A percentile compares a stretch with the other conserved stretches of the same genome.
phyloP scores from a whole-genome alignment of 2,329 filamentous ascomycete species.

The Coleophoma cylindrospora region DNA sequence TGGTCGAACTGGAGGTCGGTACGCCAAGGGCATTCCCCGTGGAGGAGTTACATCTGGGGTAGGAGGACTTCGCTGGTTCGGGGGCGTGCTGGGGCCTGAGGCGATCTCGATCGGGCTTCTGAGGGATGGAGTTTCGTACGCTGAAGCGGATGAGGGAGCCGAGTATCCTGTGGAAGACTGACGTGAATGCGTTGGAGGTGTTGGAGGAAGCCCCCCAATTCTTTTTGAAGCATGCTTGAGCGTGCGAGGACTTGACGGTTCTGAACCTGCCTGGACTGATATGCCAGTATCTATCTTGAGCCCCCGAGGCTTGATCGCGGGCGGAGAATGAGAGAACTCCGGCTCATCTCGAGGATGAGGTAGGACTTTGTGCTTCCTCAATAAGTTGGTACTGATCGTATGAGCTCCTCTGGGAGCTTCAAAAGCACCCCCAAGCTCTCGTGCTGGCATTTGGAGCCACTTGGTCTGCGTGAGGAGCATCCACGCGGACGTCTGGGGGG shows the following conservation, averaged over 20 bases:
- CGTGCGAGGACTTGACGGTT: constrained; percentile 23
- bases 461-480: constrained; percentile 28
- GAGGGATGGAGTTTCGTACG: constrained; percentile 11
- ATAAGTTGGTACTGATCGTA: constrained; percentile 17
- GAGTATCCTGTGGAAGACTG: constrained; percentile 43
- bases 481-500: constrained; percentile 11
- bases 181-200: constrained; percentile 56
- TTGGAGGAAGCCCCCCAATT: constrained; percentile 47
- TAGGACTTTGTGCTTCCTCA: constrained; percentile 26
- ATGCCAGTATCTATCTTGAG: constrained; percentile 19
- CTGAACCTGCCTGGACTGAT: constrained; percentile 19
- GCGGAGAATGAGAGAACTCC: constrained; percentile 13
- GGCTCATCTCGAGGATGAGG: constrained; percentile 24
- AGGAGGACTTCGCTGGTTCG: constrained; percentile 62
- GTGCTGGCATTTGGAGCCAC: constrained; percentile 27
- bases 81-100: constrained; percentile 50
- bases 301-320: constrained; percentile 15
- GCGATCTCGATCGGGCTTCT: constrained; percentile 9
- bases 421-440: constrained; percentile 20
- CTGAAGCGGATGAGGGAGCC: constrained; percentile 10
- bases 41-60: constrained; percentile 75
- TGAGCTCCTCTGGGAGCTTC: constrained; percentile 20
- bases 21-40: constrained; percentile 39
- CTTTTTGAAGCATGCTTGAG: constrained; percentile 25
- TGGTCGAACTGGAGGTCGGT: constrained; percentile 33